Evolutionary conservation across 78 protist genomes (phyloP).

Genomic region (Emiliania huxleyi): DNA sequence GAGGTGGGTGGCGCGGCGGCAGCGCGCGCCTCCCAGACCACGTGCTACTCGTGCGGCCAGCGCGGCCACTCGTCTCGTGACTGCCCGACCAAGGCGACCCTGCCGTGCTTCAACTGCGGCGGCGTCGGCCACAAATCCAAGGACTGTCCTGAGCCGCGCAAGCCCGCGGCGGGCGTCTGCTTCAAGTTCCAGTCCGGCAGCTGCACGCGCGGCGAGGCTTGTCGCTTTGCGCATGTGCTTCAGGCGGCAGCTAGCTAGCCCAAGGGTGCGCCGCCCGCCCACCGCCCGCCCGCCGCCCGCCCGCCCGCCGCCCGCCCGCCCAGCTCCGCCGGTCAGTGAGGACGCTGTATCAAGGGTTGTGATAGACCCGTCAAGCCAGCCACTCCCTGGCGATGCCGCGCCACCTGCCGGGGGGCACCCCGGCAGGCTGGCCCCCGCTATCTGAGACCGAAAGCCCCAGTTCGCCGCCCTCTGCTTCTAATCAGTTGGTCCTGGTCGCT

Average conservation of each 20-base stretch:
- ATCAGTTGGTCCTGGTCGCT: background rate
- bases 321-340: background rate
- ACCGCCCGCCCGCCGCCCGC: background rate
- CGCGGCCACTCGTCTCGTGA: background rate
- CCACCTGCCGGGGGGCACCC: background rate
- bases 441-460: background rate
- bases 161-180: background rate
- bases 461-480: background rate
- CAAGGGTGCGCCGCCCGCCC: background rate
- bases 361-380: background rate
- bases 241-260: background rate
- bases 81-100: background rate
- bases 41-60: background rate
- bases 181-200: background rate
- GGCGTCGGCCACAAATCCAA: background rate
- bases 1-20: background rate
- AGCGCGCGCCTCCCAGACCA: background rate
- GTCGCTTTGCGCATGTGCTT: background rate
- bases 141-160: background rate
- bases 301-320: background rate
- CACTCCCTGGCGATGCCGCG: background rate
- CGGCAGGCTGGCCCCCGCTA: conserved; percentile 9
- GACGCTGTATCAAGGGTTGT: background rate
- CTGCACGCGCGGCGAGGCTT: background rate
- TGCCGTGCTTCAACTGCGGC: background rate